Evolutionary conservation across 1,284 basidiomycete genomes (phyloP), one percentile per base, ranked within the genome.

Genomic region (Cystobasidium slooffiae): DNA sequence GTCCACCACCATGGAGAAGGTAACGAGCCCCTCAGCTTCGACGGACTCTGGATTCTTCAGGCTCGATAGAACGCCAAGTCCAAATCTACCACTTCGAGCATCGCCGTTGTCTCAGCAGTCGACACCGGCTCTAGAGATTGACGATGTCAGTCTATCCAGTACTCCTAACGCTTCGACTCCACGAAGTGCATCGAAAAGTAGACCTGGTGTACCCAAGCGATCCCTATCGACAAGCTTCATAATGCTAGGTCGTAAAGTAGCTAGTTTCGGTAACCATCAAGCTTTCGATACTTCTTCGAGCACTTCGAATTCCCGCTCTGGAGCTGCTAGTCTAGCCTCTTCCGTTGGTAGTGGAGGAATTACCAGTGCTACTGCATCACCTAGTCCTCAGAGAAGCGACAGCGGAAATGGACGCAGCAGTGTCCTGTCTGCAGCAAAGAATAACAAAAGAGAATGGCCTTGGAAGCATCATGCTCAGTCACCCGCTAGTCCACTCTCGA

Each of bases 211-310:
- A 5, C 64, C 62, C 2, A 49, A 49, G 20, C 64, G 64, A 51
- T 66, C 64, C 39, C 47, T 66, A 18, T 66, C 64, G 31, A 49
- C 64, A 8, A 66, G 64, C 14, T 51, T 66, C 14, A 22, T 53
- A 41, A n/a, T 39, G 12, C 64, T 66, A 9, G 64, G 64, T 37
- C 47, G 51, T 14, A 66, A 66, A 66, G 64, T 66, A 4, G 64
- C 64, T 18, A 55, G 64, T 24, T 53, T 66, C 37, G 64, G 64
- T 6, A 66, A 66, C 18, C 39, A n/a, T 43, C 56, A 59, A 59
- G 56, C 56, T 6, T 59, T 59, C 39, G 56, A 59, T 18, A 41
- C 9, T n/a, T 10, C 6, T 59, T 1, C 2, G 31, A 31, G 5
- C 31, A 5, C 31, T 31, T 31, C 31, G 31, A 31, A 31, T 5